These are phyloP conservation scores for Dactylellina drechsleri DNA, from an alignment of 2,329 filamentous ascomycete genomes.

Conservation along the genomic window DNA sequence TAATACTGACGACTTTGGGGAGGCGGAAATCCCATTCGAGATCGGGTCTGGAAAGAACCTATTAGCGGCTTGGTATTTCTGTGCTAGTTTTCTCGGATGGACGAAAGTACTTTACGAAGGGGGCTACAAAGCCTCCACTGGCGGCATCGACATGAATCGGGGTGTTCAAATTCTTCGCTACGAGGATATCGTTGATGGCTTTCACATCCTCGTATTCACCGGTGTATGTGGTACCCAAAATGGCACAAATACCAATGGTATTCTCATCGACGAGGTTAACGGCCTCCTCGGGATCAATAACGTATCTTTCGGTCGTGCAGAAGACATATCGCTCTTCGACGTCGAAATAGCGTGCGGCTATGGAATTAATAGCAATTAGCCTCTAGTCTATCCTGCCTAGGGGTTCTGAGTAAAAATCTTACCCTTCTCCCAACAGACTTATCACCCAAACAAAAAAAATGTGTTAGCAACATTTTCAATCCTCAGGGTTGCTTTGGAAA, in stretches of 20 bases:
- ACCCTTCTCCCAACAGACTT: conserved; percentile 53
- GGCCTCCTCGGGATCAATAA: conserved; percentile 72
- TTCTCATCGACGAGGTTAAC: conserved; percentile 73
- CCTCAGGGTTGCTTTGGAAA: too few species aligned
- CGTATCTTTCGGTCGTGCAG: conserved; percentile 71
- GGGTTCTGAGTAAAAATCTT: not conserved
- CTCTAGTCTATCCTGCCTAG: too few species aligned
- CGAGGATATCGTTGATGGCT: conserved; percentile 85
- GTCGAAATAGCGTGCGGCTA: conserved; percentile 80
- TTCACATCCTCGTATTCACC: conserved; percentile 96
- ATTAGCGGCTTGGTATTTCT: not conserved
- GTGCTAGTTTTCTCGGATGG: not conserved
- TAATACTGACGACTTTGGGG: conserved; percentile 89
- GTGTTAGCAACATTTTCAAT: too few species aligned
- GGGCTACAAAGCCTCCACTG: conserved; percentile 89
- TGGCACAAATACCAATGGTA: conserved; percentile 89
- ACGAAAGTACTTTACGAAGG: conserved; percentile 72
- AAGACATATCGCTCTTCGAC: conserved; percentile 85
- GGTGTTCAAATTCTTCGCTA: conserved; percentile 77
- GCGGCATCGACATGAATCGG: conserved; percentile 96
- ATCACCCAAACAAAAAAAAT: too few species aligned
- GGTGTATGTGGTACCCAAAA: conserved; percentile 92
- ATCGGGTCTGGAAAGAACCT: conserved; percentile 67
- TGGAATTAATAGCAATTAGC: not conserved
- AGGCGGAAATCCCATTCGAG: conserved; percentile 93